Evolutionary conservation across 495 filamentous ascomycete species (phyloP), one percentile per base, ranked within the genome.

Genomic region (Delitschia confertaspora): DNA sequence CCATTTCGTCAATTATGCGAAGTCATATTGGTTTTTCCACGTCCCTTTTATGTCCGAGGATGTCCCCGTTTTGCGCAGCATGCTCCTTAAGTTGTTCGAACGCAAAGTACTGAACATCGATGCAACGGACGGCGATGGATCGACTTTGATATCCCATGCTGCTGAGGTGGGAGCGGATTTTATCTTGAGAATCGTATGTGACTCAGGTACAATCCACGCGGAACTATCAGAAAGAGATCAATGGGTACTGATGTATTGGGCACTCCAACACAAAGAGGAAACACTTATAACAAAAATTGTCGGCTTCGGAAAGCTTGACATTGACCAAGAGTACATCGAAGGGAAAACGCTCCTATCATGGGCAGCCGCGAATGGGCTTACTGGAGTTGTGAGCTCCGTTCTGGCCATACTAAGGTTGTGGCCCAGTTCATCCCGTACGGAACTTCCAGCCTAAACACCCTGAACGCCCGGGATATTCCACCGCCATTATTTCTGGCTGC

Each of bases 71-170:
- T 27, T 49, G 30, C 19, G 23, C 23, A 34, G 38, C 21, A 30
- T 60, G 10, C 40, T 55, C 34, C 40, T 56, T 19, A 65, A 58
- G 44, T 49, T 65, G 24, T 23, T 52, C 1, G 53, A 60, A 42
- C 44, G 20, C 29, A 33, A 31, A 25, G 26, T 26, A 33, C 9
- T 49, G 21, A 29, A 49, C 9, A 33, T 33, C 21, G 33, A 33
- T 32, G 20, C 18, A 35, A 39, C 26, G 20, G 38, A 33, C 10
- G 18, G 44, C 36, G 29, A 41, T 21, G n/a, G 27, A 7, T 34
- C 30, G 3, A 23, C 23, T 26, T 25, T 40, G 41, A 16, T 36
- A 9, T 41, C 11, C 16, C 34, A 22, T 34, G 49, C 49, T 3
- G 33, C 13, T 24, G 17, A 33, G 32, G 34, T 31, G 29, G 38